A percentile compares a stretch with the other conserved stretches of the same genome.
phyloP scores from a whole-genome alignment of 2,329 filamentous ascomycete genomes.

The Sporothrix sp. region DNA sequence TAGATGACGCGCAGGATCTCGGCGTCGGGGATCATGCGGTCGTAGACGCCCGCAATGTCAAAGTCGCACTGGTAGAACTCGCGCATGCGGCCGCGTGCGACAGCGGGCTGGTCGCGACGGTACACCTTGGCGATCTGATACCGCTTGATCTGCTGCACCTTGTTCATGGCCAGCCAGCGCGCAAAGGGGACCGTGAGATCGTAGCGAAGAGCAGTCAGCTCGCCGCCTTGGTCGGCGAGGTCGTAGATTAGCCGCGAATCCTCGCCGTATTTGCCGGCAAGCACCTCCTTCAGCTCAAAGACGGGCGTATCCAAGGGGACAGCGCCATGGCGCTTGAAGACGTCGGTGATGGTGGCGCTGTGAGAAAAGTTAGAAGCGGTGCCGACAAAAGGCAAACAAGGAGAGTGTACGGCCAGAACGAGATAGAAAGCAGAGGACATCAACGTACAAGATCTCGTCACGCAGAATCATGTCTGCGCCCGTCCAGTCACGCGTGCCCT shows the following conservation, averaged over 20 bases:
- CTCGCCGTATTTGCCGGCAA: conserved; percentile 47
- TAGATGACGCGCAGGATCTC: conserved; percentile 77
- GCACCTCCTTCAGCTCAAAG: conserved; percentile 67
- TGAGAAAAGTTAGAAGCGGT: neutral
- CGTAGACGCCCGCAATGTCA: conserved; percentile 81
- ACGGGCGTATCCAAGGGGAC: conserved; percentile 63
- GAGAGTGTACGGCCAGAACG: neutral
- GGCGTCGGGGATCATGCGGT: conserved; percentile 85
- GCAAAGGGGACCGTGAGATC: conserved; percentile 60
- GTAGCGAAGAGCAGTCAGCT: conserved; percentile 72
- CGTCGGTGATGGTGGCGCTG: conserved; percentile 19
- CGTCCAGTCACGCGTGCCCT: conserved; percentile 66
- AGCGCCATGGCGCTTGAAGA: conserved; percentile 50
- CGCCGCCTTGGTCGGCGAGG: conserved; percentile 72
- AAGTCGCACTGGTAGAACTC: conserved; percentile 98
- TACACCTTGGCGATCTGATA: conserved; percentile 95
- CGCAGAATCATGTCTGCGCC: conserved; percentile 59
- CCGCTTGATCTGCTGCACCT: conserved; percentile 76
- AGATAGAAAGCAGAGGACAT: neutral
- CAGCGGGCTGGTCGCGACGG: conserved; percentile 41
- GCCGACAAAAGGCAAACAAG: too few relatives aligned
- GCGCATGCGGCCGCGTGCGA: conserved; percentile 85
- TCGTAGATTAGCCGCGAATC: conserved; percentile 65
- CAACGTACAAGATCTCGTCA: conserved; percentile 49
- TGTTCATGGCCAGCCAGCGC: conserved; percentile 87